Conservation (phyloP, 2,329 filamentous ascomycete species). For the Fusarium sp. region DNA sequence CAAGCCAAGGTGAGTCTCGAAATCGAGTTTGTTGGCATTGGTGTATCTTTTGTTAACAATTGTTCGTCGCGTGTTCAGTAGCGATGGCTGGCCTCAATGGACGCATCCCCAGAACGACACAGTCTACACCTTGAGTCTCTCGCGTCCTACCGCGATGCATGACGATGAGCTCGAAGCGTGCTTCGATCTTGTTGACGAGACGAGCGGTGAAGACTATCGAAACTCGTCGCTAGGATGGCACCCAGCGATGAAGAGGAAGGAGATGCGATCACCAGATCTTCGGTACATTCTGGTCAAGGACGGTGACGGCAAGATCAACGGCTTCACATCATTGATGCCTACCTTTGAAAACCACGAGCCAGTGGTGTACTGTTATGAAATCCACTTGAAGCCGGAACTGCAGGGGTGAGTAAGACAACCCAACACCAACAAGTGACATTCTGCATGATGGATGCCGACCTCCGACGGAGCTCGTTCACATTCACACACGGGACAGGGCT, state of each 20-base stretch:
- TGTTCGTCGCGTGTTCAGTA: conserved; percentile 6
- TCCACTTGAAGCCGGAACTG: conserved; percentile 71
- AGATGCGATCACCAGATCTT: conserved; percentile 77
- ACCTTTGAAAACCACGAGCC: conserved; percentile 73
- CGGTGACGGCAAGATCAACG: conserved; percentile 51
- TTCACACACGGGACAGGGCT: not conserved
- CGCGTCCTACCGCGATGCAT: conserved; percentile 52
- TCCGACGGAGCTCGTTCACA: not conserved
- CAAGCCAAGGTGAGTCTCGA: conserved; percentile 54
- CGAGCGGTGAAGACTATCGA: conserved; percentile 74
- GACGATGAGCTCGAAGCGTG: conserved; percentile 63
- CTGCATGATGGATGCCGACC: not conserved
- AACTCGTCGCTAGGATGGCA: conserved; percentile 73
- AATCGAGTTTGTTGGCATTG: not conserved
- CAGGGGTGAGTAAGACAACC: conserved; percentile 59
- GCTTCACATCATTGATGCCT: conserved; percentile 78
- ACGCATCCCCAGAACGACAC: conserved; percentile 59
- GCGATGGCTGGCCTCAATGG: conserved; percentile 57
- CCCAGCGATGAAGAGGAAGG: conserved; percentile 67
- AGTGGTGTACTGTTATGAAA: conserved; percentile 83
- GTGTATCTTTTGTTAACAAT: not conserved
- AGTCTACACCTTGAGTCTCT: conserved; percentile 59
- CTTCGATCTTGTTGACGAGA: conserved; percentile 69
- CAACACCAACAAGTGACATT: not conserved
- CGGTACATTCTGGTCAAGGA: conserved; percentile 73